A percentile compares a stretch with the other conserved stretches of the same genome.
These are phyloP conservation scores for Eimeria acervulina DNA, from an alignment of 169 alveolate genomes.

Conservation along the genomic window DNA sequence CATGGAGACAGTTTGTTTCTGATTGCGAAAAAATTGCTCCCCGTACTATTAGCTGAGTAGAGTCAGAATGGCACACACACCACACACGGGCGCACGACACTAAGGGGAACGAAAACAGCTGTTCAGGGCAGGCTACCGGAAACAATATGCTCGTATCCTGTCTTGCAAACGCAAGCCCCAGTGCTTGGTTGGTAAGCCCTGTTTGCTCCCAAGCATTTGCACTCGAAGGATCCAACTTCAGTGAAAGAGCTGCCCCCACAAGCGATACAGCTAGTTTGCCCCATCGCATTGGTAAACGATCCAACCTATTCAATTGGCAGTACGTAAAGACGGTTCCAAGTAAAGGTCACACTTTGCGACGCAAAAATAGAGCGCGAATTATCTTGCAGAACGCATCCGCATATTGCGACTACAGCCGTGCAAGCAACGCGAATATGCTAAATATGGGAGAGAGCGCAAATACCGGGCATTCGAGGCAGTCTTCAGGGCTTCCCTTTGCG, in stretches of 20 bases:
- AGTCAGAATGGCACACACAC: neutral
- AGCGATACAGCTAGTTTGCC: constrained; percentile 44
- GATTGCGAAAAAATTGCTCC: neutral
- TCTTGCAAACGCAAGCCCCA: constrained; percentile 51
- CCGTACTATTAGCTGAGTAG: neutral
- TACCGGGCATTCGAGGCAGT: constrained; percentile 67
- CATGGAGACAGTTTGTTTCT: neutral
- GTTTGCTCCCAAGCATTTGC: constrained; percentile 64
- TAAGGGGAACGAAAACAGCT: neutral
- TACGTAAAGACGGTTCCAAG: neutral
- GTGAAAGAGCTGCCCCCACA: constrained; percentile 62
- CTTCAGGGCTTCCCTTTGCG: constrained; percentile 3
- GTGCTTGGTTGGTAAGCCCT: constrained; percentile 48
- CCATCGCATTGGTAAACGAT: constrained; percentile 16
- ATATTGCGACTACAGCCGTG: neutral
- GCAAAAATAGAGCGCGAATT: neutral
- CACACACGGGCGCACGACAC: neutral
- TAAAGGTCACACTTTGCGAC: neutral
- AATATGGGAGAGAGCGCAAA: neutral
- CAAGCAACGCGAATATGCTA: neutral
- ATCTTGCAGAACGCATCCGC: neutral
- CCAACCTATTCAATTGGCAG: constrained; percentile 26
- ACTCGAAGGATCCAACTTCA: constrained; percentile 44
- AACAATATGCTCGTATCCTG: constrained; percentile 8
- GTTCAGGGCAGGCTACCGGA: neutral